Evolutionary conservation across 768 basidiomycete species (phyloP).

Genomic region (Gloeopeniophorella convolvens): DNA sequence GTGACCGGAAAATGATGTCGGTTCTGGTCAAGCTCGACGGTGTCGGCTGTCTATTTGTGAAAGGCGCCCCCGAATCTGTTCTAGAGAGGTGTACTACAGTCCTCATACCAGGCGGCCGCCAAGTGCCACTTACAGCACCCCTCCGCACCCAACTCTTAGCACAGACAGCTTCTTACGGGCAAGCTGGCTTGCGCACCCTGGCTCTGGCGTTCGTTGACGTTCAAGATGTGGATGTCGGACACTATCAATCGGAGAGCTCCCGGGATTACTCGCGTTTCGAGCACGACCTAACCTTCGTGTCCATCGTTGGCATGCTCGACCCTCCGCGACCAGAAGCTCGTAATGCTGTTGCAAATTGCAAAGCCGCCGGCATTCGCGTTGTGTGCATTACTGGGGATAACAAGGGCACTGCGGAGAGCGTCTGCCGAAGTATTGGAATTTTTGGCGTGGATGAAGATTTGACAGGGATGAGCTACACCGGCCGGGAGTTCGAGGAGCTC

Average conservation of each 20-base stretch:
- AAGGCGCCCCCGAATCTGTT: constrained; percentile 95
- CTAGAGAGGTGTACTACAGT: constrained; percentile 81
- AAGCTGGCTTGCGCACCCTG: constrained; percentile 80
- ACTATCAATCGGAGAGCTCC: constrained; percentile 76
- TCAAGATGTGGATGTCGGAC: constrained; percentile 64
- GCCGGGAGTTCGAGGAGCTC: constrained; percentile 82
- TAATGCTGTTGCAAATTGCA: constrained; percentile 82
- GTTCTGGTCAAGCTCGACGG: constrained; percentile 73
- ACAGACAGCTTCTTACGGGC: constrained; percentile 67
- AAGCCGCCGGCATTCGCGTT: constrained; percentile 88
- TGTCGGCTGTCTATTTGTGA: constrained; percentile 79
- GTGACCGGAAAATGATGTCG: constrained; percentile 99
- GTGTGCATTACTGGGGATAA: constrained; percentile 98
- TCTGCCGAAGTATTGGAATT: constrained; percentile 93
- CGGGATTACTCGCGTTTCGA: constrained; percentile 89
- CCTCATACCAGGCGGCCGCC: constrained; percentile 50
- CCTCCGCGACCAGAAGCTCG: constrained; percentile 93
- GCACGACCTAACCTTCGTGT: constrained; percentile 87
- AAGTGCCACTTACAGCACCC: constrained; percentile 56
- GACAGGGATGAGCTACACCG: constrained; percentile 94
- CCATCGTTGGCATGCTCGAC: constrained; percentile 95
- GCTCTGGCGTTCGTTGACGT: constrained; percentile 85
- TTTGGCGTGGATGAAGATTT: constrained; percentile 83
- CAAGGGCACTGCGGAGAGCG: constrained; percentile 95
- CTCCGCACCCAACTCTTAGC: constrained; percentile 57